Conservation (phyloP, 2,329 filamentous ascomycete genomes). For the Reticulascus tulasneorum region DNA sequence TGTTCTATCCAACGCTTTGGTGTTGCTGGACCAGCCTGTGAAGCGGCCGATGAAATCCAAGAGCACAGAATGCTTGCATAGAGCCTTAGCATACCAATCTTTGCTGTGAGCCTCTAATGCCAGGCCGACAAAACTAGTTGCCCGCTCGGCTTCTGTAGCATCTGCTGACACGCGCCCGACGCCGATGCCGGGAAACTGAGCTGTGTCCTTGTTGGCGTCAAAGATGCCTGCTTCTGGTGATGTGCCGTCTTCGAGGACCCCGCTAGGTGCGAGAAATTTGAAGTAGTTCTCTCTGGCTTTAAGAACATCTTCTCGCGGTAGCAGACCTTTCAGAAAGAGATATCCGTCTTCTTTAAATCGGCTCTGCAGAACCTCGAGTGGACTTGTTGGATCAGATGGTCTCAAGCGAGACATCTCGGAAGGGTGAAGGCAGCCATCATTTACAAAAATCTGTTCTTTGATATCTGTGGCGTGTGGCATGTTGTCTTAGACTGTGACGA, state of each 20-base stretch:
- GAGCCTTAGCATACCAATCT: constrained; percentile 40
- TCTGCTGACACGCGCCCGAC: constrained; percentile 44
- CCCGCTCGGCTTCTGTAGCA: constrained; percentile 32
- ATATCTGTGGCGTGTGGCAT: no score
- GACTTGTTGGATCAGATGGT: constrained; percentile 32
- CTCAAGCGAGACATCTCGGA: constrained; percentile 37
- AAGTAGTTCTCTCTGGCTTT: constrained; percentile 12
- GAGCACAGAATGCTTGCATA: constrained; percentile 49
- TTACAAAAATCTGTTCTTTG: no score
- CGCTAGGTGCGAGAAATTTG: constrained; percentile 10
- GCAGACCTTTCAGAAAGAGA: constrained; percentile 10
- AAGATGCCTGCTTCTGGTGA: constrained; percentile 12
- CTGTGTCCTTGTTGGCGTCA: constrained; percentile 17
- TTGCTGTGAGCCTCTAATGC: constrained; percentile 51
- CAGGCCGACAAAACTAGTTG: constrained; percentile 24
- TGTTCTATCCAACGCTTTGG: constrained; percentile 31
- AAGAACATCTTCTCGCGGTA: constrained; percentile 10
- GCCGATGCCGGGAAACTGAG: constrained; percentile 32
- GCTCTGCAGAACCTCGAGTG: constrained; percentile 7
- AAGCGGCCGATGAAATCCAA: constrained; percentile 45
- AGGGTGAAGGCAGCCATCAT: constrained; percentile 34
- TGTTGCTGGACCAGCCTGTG: constrained; percentile 46
- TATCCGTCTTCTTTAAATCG: constrained; percentile 10
- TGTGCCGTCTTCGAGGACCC: constrained; percentile 11
- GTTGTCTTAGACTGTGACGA: no score